These are phyloP conservation scores for Mycena chlorophos DNA, from an alignment of 768 basidiomycete genomes.

Conservation along the genomic window DNA sequence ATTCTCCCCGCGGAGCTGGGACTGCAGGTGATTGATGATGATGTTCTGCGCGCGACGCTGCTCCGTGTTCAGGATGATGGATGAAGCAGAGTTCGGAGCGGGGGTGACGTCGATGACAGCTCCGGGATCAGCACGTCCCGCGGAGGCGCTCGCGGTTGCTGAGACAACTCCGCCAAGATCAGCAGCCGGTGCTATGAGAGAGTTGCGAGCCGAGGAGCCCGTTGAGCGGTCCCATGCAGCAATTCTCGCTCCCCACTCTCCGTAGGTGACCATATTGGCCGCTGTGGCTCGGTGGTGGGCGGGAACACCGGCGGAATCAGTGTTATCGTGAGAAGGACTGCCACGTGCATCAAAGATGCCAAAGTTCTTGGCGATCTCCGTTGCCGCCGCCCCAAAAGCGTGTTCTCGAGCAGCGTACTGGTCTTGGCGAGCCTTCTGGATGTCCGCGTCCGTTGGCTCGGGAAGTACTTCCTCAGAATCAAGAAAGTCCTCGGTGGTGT, in stretches of 20 bases:
- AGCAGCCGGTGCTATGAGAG: too few relatives aligned
- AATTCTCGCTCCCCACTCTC: too few relatives aligned
- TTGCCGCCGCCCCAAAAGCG: not conserved
- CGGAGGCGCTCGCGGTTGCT: too few relatives aligned
- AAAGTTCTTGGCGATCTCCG: not conserved
- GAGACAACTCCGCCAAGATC: too few relatives aligned
- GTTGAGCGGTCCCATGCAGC: too few relatives aligned
- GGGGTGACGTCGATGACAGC: not conserved
- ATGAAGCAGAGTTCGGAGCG: not conserved
- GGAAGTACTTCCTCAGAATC: not conserved
- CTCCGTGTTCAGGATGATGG: constrained; percentile 27
- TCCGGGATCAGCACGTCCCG: not conserved
- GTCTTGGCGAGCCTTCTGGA: not conserved
- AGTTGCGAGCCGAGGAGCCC: too few relatives aligned
- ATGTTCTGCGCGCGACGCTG: constrained; percentile 39
- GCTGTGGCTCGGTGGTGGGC: too few relatives aligned
- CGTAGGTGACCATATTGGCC: too few relatives aligned
- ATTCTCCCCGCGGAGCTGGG: constrained; percentile 18
- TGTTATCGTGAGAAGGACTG: not conserved
- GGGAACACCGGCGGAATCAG: too few relatives aligned
- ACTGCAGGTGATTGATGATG: constrained; percentile 29
- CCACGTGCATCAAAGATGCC: not conserved
- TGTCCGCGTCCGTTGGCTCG: not conserved
- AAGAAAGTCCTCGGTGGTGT: not conserved
- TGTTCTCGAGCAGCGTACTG: not conserved